Evolutionary conservation across 495 filamentous ascomycete genomes (phyloP).

Genomic region (Aspergillus olivimuriae): DNA sequence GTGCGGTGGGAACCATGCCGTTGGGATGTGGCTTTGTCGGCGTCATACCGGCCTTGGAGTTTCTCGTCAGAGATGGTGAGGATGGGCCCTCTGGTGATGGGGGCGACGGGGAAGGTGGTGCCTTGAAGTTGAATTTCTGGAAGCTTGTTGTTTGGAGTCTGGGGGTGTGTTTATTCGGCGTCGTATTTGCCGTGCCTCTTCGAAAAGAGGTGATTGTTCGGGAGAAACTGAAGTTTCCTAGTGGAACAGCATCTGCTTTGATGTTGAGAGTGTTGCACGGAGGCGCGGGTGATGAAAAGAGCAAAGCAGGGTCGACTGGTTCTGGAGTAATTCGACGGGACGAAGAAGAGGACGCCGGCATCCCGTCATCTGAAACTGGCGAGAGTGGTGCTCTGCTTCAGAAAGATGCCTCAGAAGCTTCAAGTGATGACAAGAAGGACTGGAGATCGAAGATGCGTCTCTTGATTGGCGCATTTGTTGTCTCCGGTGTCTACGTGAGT

Average conservation of each 20-base stretch:
- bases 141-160: conserved; percentile 84
- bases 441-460: conserved; percentile 60
- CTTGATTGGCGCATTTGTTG: conserved; percentile 50
- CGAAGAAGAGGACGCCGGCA: conserved; percentile 10
- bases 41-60: conserved; percentile 87
- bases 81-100: conserved; percentile 44
- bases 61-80: conserved; percentile 67
- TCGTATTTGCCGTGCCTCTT: conserved; percentile 88
- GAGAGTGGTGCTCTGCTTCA: conserved; percentile 18
- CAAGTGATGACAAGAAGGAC: conserved; percentile 38
- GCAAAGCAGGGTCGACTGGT: conserved; percentile 9
- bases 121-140: conserved; percentile 61
- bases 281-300: conserved; percentile 28
- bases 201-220: conserved; percentile 84
- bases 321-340: conserved; percentile 9
- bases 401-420: conserved; percentile 18
- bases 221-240: conserved; percentile 90
- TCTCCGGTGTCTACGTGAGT: conserved; percentile 49
- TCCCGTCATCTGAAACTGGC: conserved; percentile 8
- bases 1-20: conserved; percentile 94
- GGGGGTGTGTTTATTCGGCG: conserved; percentile 90
- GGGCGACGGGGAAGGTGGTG: conserved; percentile 58
- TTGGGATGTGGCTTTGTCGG: conserved; percentile 94
- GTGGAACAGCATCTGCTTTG: conserved; percentile 88
- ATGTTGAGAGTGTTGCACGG: conserved; percentile 88